Base-by-base conservation (phyloP, 345 rosid species). In the Pelargonium nanum region DNA sequence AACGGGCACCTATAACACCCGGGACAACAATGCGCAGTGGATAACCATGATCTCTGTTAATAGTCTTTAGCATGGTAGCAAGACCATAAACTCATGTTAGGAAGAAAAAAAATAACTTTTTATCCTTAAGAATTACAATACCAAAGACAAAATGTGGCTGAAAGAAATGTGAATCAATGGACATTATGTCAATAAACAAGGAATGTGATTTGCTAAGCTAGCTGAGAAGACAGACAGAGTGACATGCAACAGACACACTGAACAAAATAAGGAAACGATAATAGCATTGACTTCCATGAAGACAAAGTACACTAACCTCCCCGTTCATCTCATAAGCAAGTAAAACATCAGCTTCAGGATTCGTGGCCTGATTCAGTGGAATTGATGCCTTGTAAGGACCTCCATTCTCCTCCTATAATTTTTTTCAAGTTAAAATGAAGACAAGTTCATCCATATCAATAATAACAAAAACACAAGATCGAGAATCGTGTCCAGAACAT, bases 241-340 rank as follows among this genome's bases (percentile, higher is more conserved):
- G 52, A 19, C 44, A 19, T 32, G 20, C 22, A 53, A 54, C 28
- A 69, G 59, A 30, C 45, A 62, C 20, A 62, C 56, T 23, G 24
- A 22, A 54, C 22, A 61, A 24, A 22, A 64, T 53, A 22, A 44
- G 24, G 12, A 13, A 21, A 51, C 0, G 34, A 30, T 6, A 22
- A 2, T 24, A 28, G 50, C 19, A 40, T 40, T 40, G 2, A 40
- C 48, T 40, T 40, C 48, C 15, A 40, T 12, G 52, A 2, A 19
- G 44, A 52, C 61, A 7, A 58, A 50, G 53, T 57, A 58, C 19
- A 54, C 85, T 72, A 62, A 93, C 97, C 92, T 89, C 80, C 60
- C 95, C 96, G 78, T 93, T 93, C 97, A 93, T 93, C 83, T 93
- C 97, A 57, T 93, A 93, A 64, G 97, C 96, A 68, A 93, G 87